Conservation (phyloP, 2,329 filamentous ascomycete species). For the Alternaria triticina region DNA sequence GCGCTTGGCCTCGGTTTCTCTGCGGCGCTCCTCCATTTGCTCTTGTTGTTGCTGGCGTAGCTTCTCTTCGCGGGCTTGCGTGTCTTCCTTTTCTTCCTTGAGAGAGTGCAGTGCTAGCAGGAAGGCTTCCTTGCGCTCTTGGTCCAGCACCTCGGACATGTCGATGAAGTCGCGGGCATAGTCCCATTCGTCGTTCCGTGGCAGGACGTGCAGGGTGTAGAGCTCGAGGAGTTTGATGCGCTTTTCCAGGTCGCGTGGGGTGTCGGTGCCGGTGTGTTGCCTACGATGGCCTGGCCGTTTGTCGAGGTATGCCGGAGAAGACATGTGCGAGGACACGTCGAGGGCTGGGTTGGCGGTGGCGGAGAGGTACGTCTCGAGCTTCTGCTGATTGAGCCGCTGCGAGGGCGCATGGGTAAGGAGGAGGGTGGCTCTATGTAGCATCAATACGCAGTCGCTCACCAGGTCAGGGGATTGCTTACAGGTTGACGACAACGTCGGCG, state of each 20-base stretch:
- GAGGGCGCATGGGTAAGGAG: conserved; percentile 87
- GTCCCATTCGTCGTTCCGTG: conserved; percentile 93
- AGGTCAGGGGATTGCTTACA: conserved; percentile 61
- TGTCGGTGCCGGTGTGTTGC: conserved; percentile 70
- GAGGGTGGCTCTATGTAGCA: conserved; percentile 73
- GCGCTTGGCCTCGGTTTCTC: conserved; percentile 47
- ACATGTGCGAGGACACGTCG: conserved; percentile 71
- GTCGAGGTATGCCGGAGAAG: conserved; percentile 49
- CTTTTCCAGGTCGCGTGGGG: conserved; percentile 81
- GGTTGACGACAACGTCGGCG: conserved; percentile 88
- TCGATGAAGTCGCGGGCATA: conserved; percentile 91
- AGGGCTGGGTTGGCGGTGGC: conserved; percentile 75
- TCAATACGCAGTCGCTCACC: conserved; percentile 3
- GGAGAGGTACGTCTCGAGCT: conserved; percentile 87
- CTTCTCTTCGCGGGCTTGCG: conserved; percentile 69
- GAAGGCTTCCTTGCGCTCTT: conserved; percentile 89
- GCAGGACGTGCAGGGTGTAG: conserved; percentile 93
- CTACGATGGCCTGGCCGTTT: conserved; percentile 39
- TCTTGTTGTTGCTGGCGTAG: conserved; percentile 66
- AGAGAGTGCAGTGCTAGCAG: conserved; percentile 83
- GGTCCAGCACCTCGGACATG: conserved; percentile 85
- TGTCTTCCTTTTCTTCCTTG: conserved; percentile 80
- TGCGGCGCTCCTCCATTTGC: conserved; percentile 59
- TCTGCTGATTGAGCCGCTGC: conserved; percentile 83
- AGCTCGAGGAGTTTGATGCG: conserved; percentile 92